Base-by-base conservation (phyloP, 768 basidiomycete species). In the Pulveroboletus ravenelii region DNA sequence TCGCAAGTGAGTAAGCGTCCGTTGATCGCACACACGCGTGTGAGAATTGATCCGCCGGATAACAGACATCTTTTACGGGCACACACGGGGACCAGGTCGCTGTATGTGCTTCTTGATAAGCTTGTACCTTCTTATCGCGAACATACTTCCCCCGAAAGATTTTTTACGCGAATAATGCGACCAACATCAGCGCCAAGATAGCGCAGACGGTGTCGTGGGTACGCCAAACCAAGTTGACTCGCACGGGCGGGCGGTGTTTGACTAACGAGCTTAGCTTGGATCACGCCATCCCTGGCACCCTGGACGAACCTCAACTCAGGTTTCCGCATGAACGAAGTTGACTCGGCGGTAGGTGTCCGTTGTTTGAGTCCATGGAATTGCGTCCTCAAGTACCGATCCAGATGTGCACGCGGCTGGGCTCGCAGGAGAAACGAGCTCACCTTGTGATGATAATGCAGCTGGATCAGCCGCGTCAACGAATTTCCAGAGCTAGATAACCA, bases 101-200 rank as follows among this genome's bases (percentile, higher is more conserved):
- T 38, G 84, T 85, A 53, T 17, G 64, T 56, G 23, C 27, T 35
- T 18, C 10, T 14, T 27, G 15, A 25, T 30, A 20, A 14, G 1
- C 15, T 29, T 25, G 13, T 9, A 6, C 34, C 3, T 10, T 7
- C 35, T 40, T 13, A 47, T 10, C 14, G 31, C 27, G n/a, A 34
- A 17, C 30, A 12, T 8, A 12, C 2, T 31, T 9, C 3, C 36
- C 18, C 10, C 41, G 36, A 13, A 45, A 85, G 82, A 81, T 87
- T 39, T 87, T 79, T 62, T 87, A 87, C 57, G 67, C 78, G 4
- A 85, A 88, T 65, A 87, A 87, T 58, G 85, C 69, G 7, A 87
- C 84, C 0, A 63, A 62, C 48, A 77, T 78, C 50, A 81, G 65
- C 52, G 78, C 74, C 0, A 72, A 75, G 32, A 82, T 72, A 10